Percentiles rank a stretch among this genome's conserved stretches.
These are phyloP conservation scores for Panaeolus papilionaceus DNA, from an alignment of 768 basidiomycete species.

Conservation along the genomic window DNA sequence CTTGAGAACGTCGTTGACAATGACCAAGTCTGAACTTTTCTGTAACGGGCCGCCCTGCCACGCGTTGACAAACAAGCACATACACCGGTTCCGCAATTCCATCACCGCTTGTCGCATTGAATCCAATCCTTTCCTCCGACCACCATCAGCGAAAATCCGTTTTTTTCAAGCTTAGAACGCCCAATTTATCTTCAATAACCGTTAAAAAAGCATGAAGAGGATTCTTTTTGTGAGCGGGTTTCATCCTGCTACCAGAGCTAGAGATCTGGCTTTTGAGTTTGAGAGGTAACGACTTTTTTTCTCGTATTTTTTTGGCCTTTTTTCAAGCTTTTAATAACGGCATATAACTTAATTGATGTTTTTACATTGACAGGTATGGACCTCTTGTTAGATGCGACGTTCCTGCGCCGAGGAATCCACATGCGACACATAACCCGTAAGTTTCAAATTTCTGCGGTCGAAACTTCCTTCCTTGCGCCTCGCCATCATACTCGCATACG, in stretches of 20 bases:
- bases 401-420: conserved; percentile 82
- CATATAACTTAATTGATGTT: background rate
- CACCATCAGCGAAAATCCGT: background rate
- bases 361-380: conserved; percentile 63
- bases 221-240: conserved; percentile 91
- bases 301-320: conserved; percentile 7
- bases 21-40: conserved; percentile 2
- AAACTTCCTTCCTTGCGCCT: conserved; percentile 27
- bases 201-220: conserved; percentile 61
- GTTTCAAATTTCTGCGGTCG: conserved; percentile 42
- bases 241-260: conserved; percentile 80
- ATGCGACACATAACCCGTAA: conserved; percentile 83
- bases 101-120: background rate
- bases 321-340: background rate
- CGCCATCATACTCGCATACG: conserved; percentile 27
- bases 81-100: conserved; percentile 2
- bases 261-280: conserved; percentile 86
- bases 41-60: background rate
- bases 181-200: background rate
- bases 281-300: conserved; percentile 63
- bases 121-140: conserved; percentile 10
- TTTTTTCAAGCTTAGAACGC: background rate
- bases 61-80: background rate
- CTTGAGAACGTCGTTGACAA: conserved; percentile 6
- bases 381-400: conserved; percentile 90